Percentiles rank a stretch among this genome's conserved stretches.
phyloP scores from a whole-genome alignment of 2,329 filamentous ascomycete species.

The Colletotrichum spaethianum region DNA sequence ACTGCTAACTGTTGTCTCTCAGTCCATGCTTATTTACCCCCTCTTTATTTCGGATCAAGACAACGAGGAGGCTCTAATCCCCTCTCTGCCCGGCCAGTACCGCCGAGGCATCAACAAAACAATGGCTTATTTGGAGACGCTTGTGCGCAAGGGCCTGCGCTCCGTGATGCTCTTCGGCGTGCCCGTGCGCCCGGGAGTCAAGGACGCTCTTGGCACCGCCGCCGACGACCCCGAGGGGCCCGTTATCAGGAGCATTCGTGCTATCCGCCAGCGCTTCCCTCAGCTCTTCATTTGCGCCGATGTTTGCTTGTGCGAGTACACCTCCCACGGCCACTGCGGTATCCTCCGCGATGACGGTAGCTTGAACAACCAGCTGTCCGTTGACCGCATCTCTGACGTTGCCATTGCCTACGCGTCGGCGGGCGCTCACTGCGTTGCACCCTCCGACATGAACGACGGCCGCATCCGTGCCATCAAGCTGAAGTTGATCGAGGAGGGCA shows the following conservation, averaged over 20 bases:
- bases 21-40: slow-evolving; percentile 99
- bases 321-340: slow-evolving; percentile 96
- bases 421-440: slow-evolving; percentile 95
- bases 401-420: slow-evolving; percentile 97
- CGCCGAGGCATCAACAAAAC: slow-evolving; percentile 91
- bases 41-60: slow-evolving; percentile 96
- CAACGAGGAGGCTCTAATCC: slow-evolving; percentile 91
- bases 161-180: slow-evolving; percentile 98
- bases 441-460: slow-evolving; percentile 99
- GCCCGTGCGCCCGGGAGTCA: slow-evolving; percentile 82
- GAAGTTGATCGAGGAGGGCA: slow-evolving; percentile 94
- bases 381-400: slow-evolving; percentile 96
- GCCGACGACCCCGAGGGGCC: slow-evolving; percentile 95
- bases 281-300: slow-evolving; percentile 92
- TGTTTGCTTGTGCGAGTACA: slow-evolving; percentile 99
- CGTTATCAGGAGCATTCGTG: slow-evolving; percentile 87
- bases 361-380: slow-evolving; percentile 92
- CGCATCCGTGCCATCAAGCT: slow-evolving; percentile 98
- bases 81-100: slow-evolving; percentile 91
- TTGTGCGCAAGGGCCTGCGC: slow-evolving; percentile 89
- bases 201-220: slow-evolving; percentile 91
- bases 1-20: slow-evolving; percentile 34
- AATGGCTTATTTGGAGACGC: slow-evolving; percentile 85
- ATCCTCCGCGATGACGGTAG: slow-evolving; percentile 94
- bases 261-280: slow-evolving; percentile 88